Evolutionary conservation across 495 filamentous ascomycete genomes (phyloP).

Genomic region (Aspergillus homomorphus): DNA sequence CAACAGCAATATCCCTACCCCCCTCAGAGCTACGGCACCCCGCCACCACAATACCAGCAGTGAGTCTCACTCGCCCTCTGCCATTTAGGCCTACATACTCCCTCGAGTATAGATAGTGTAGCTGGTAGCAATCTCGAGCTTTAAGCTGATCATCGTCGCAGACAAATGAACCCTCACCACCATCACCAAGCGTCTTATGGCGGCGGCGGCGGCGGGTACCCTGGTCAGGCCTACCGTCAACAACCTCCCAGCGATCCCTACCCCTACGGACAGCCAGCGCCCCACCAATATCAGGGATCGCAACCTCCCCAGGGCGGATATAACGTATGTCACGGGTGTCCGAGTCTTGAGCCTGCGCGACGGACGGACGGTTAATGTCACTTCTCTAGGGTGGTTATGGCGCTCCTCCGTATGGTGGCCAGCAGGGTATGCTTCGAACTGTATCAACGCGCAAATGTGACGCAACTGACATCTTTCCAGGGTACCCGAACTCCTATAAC

Average conservation of each 20-base stretch:
- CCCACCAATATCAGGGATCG: conserved; percentile 36
- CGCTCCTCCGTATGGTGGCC: conserved; percentile 33
- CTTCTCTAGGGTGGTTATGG: conserved; percentile 25
- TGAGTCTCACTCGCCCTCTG: conserved; percentile 7
- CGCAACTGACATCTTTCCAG: conserved; percentile 10
- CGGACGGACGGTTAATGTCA: conserved; percentile 18
- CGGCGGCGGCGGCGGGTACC: conserved; percentile 47
- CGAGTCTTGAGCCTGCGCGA: neutral
- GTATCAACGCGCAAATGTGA: neutral
- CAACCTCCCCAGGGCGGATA: conserved; percentile 45
- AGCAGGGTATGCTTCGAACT: conserved; percentile 19
- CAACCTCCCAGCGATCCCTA: conserved; percentile 44
- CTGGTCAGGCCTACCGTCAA: conserved; percentile 47
- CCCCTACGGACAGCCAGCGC: conserved; percentile 43
- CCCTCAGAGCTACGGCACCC: conserved; percentile 34
- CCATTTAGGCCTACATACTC: neutral
- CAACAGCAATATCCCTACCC: conserved; percentile 40
- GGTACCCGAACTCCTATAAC: conserved; percentile 32
- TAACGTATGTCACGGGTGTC: conserved; percentile 29
- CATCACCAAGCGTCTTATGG: conserved; percentile 38
- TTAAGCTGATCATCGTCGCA: neutral
- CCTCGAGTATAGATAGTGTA: neutral
- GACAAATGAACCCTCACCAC: conserved; percentile 23
- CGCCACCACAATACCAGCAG: conserved; percentile 26
- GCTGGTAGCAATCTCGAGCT: neutral